Evolutionary conservation across 2,329 filamentous ascomycete species (phyloP), one percentile per base, ranked within the genome.

Genomic region (Alternaria solani): DNA sequence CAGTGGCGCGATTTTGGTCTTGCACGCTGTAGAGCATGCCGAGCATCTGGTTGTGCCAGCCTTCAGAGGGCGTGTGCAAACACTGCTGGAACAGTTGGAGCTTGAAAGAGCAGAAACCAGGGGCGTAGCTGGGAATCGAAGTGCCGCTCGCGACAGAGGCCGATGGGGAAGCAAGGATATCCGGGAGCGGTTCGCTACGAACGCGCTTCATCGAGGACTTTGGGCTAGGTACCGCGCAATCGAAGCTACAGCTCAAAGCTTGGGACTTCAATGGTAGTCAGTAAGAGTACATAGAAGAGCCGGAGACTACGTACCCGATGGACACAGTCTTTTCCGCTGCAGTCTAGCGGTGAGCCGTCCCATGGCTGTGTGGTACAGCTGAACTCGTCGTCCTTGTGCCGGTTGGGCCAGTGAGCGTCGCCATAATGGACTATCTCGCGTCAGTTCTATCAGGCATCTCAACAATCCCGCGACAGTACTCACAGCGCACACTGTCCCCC

Each of bases 71-170:
- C 11, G 47, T 58, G 41, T 58, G 48, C 8, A 58, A 32, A 41
- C 55, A 58, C 34, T 58, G 39, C 23, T 53, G 42, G 48, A 53
- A 53, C 2, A 58, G 55, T 51, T 58, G 55, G 39, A 58, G 48
- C 2, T 47, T 44, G 55, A 52, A 58, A 25, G 20, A 39, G 41
- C 55, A 53, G 34, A 34, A 38, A 6, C 47, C 55, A 6, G 49
- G 55, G 3, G 48, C 46, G 28, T 59, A 55, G 38, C 47, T 9
- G 7, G 9, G 30, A n/a, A 41, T 32, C 5, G 57, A 23, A 11
- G n/a, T n/a, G 34, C 39, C 52, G n/a, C 14, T 30, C 7, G 14
- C 51, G 18, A 46, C 46, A 26, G 46, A 51, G 18, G n/a, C 44
- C 8, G 16, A 11, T 2, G 44, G 43, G 7, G 30, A 30, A 1